These are phyloP conservation scores for Boletus subparvulus DNA, from an alignment of 768 basidiomycete species.

Conservation along the genomic window DNA sequence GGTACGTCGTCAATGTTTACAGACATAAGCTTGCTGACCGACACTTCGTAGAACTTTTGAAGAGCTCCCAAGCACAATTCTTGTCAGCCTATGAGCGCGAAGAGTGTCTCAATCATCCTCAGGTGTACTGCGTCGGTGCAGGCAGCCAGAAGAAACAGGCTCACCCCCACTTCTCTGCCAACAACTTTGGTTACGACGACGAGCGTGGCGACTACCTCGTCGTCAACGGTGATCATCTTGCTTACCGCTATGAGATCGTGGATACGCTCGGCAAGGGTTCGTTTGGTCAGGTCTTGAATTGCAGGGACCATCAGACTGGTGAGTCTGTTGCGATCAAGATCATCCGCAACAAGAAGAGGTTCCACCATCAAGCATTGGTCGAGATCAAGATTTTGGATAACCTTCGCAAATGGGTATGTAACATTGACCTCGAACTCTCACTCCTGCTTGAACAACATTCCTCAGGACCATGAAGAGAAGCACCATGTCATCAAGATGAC, in stretches of 20 bases:
- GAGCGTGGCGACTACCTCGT: conserved; percentile 97
- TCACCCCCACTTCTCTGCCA: conserved; percentile 64
- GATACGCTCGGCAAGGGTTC: conserved; percentile 96
- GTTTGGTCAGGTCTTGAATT: conserved; percentile 95
- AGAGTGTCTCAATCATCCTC: conserved; percentile 85
- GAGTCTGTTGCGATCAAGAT: conserved; percentile 99
- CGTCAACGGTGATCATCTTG: conserved; percentile 87
- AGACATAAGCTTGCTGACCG: conserved; percentile 6
- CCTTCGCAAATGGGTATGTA: conserved; percentile 93
- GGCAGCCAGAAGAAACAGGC: conserved; percentile 84
- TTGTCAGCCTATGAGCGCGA: conserved; percentile 88
- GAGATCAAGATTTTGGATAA: conserved; percentile 99
- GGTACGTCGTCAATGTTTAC: conserved; percentile 46
- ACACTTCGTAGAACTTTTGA: conserved; percentile 54
- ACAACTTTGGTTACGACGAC: conserved; percentile 96
- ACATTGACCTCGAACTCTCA: background rate
- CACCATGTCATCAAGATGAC: conserved; percentile 98
- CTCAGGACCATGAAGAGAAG: conserved; percentile 94
- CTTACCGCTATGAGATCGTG: conserved; percentile 94
- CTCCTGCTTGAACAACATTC: background rate
- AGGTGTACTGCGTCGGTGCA: conserved; percentile 80
- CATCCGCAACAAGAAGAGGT: conserved; percentile 98
- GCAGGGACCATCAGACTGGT: conserved; percentile 93
- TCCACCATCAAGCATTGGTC: conserved; percentile 97
- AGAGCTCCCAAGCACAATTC: conserved; percentile 61